Evolutionary conservation across 2,329 filamentous ascomycete species (phyloP), one percentile per base, ranked within the genome.

Genomic region (Teratosphaeria pseudoeucalypti): DNA sequence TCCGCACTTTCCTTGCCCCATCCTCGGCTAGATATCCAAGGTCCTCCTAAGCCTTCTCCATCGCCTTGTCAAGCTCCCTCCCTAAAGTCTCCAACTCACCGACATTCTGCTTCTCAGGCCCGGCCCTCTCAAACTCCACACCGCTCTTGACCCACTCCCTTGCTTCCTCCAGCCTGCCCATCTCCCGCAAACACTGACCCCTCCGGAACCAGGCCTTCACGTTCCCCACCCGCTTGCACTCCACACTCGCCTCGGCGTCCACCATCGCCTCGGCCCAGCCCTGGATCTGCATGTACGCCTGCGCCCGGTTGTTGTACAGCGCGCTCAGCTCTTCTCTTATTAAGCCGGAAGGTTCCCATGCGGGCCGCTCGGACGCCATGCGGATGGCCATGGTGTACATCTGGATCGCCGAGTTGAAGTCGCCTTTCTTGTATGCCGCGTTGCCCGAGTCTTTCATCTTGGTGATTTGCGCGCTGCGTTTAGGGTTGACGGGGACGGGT

Each of bases 141-240:
- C 85, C 91, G 70, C 84, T 81, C 65, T 81, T 82, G 49, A 96
- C 81, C 85, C 91, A 95, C 63, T 86, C 85, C 68, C 80, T 80
- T 0, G 92, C 91, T 82, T 97, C 92, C 58, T 89, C 85, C 69
- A 89, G 76, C 62, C 92, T 76, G 1, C 88, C 88, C 94, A 97
- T 97, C 83, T 99, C 94, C 65, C 87, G 76, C 71, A 97, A 75
- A 71, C 90, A 95, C 77, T 85, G 85, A 10, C 89, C 94, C 62
- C 89, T 81, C 62, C 94, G 81, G 87, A 90, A 96, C 90, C 92
- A 97, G 0, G 86, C 92, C 83, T 97, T 97, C 1, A 89, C 85
- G 74, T 99, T 97, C 47, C 88, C 91, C 52, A 87, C 82, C 65
- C 85, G 83, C 80, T 92, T 92, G 63, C 90, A 86, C 79, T 96